phyloP scores from a whole-genome alignment of 192 early-diverging fungal species.

The Coemansia sp. region DNA sequence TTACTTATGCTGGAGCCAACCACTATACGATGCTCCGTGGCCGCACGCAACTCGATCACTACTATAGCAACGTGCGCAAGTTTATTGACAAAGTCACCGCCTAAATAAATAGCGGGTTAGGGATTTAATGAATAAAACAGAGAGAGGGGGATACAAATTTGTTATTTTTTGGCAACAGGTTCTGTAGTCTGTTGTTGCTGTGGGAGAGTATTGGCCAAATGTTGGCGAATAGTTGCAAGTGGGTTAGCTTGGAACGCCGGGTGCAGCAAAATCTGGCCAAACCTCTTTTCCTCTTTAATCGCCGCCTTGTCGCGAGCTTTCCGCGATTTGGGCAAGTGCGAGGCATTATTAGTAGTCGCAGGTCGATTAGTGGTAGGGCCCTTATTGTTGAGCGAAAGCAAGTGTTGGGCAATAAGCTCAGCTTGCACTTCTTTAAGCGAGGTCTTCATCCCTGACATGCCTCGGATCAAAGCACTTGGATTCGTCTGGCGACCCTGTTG shows the following conservation, averaged over 20 bases:
- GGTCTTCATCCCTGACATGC: constrained; percentile 53
- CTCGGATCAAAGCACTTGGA: constrained; percentile 55
- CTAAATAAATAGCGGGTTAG: background rate
- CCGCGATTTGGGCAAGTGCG: constrained; percentile 18
- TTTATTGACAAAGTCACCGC: constrained; percentile 7
- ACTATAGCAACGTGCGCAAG: constrained; percentile 16
- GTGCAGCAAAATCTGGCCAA: constrained; percentile 71
- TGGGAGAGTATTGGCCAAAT: constrained; percentile 69
- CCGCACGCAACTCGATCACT: constrained; percentile 16
- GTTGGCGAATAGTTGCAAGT: constrained; percentile 68
- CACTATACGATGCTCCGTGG: constrained; percentile 31
- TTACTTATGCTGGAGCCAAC: constrained; percentile 20
- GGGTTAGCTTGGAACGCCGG: constrained; percentile 71
- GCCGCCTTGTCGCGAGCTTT: constrained; percentile 64
- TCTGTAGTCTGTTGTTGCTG: background rate
- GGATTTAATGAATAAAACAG: background rate
- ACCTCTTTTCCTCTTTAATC: constrained; percentile 67
- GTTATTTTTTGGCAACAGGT: background rate
- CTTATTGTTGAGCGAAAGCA: constrained; percentile 6
- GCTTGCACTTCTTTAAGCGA: constrained; percentile 32
- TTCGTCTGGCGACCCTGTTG: constrained; percentile 40
- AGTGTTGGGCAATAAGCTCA: constrained; percentile 17
- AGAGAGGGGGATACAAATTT: background rate
- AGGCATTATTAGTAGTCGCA: no score
- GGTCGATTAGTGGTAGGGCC: background rate